Percentiles rank a stretch among this genome's conserved stretches.
These are phyloP conservation scores for Sclerotinia trifoliorum DNA, from an alignment of 2,329 filamentous ascomycete genomes.

Conservation along the genomic window DNA sequence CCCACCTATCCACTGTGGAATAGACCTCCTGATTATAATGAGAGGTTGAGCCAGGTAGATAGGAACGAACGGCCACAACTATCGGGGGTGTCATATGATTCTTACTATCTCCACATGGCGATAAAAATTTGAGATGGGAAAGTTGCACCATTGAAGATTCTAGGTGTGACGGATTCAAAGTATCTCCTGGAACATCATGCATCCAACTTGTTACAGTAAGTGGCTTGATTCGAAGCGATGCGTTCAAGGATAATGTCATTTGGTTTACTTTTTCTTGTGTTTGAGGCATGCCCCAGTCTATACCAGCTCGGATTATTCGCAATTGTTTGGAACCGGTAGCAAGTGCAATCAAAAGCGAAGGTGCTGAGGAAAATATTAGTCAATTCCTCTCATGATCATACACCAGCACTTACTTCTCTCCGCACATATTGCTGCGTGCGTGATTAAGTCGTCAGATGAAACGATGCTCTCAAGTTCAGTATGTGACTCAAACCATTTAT, in stretches of 20 bases:
- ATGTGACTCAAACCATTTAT: slow-evolving; percentile 67
- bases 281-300: slow-evolving; percentile 69
- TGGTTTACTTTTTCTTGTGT: slow-evolving; percentile 54
- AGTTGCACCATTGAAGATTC: slow-evolving; percentile 59
- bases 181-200: slow-evolving; percentile 30
- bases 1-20: slow-evolving; percentile 81
- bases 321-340: slow-evolving; percentile 71
- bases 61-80: slow-evolving; percentile 72
- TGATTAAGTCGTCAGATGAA: slow-evolving; percentile 72
- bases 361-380: slow-evolving; percentile 27
- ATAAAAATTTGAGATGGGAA: slow-evolving; percentile 71
- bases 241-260: slow-evolving; percentile 49
- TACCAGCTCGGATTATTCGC: slow-evolving; percentile 68
- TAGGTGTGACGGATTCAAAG: slow-evolving; percentile 44
- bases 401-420: slow-evolving; percentile 62
- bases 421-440: slow-evolving; percentile 73
- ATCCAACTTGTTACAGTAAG: slow-evolving; percentile 57
- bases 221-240: slow-evolving; percentile 54
- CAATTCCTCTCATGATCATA: slow-evolving; percentile 13
- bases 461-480: slow-evolving; percentile 73
- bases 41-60: slow-evolving; percentile 51
- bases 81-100: slow-evolving; percentile 48
- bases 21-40: slow-evolving; percentile 63
- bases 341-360: slow-evolving; percentile 61
- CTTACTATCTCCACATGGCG: slow-evolving; percentile 56